phyloP scores from a whole-genome alignment of 2,329 filamentous ascomycete genomes.

The Fusarium tricinctum region DNA sequence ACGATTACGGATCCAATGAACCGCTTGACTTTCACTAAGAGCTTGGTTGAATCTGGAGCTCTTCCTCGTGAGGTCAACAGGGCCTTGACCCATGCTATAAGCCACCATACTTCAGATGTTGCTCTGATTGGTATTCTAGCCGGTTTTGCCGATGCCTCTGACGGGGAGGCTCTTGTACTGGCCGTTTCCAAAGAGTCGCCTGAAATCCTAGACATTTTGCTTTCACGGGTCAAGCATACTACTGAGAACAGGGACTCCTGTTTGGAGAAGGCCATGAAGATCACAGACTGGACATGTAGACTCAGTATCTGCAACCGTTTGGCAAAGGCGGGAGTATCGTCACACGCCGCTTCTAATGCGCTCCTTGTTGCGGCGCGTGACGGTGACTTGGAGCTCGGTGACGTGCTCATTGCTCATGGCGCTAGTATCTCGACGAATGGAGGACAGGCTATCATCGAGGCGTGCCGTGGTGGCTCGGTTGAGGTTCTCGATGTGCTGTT shows the following conservation, averaged over 20 bases:
- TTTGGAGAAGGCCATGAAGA: constrained; percentile 60
- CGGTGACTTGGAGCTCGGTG: constrained; percentile 66
- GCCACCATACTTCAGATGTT: constrained; percentile 62
- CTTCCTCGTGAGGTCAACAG: constrained; percentile 63
- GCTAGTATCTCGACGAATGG: constrained; percentile 65
- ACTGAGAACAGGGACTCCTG: constrained; percentile 56
- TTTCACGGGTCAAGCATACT: constrained; percentile 56
- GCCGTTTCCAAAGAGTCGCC: constrained; percentile 62
- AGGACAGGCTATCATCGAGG: constrained; percentile 68
- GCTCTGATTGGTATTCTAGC: constrained; percentile 63
- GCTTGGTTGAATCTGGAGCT: constrained; percentile 65
- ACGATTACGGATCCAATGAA: constrained; percentile 66
- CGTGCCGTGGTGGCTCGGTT: constrained; percentile 64
- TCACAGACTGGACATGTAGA: constrained; percentile 57
- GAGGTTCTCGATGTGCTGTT: constrained; percentile 67
- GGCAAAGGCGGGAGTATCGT: constrained; percentile 61
- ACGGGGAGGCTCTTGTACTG: constrained; percentile 63
- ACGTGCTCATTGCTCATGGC: constrained; percentile 65
- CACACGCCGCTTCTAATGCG: constrained; percentile 63
- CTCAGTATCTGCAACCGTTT: constrained; percentile 62
- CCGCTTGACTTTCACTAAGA: constrained; percentile 64
- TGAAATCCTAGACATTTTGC: constrained; percentile 63
- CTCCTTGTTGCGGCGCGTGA: constrained; percentile 66
- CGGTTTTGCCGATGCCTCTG: constrained; percentile 62
- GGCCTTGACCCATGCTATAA: constrained; percentile 66